phyloP scores from a whole-genome alignment of 805 yeast genomes.

The Cyberlindnera bimundalis region DNA sequence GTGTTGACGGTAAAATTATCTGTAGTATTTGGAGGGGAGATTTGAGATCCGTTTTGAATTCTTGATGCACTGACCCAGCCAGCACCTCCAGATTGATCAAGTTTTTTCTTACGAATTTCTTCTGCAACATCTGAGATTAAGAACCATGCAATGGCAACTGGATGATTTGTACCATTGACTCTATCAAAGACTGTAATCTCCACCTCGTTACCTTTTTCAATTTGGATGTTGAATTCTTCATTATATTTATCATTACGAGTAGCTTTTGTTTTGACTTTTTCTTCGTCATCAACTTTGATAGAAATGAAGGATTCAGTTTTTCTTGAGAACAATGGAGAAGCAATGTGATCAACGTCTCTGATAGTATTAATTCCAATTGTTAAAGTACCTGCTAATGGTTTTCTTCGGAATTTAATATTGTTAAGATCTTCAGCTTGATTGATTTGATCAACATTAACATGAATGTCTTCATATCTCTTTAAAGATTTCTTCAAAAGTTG shows the following conservation, averaged over 20 bases:
- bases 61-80: slow-evolving; percentile 89
- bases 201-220: slow-evolving; percentile 89
- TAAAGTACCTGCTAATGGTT: slow-evolving; percentile 79
- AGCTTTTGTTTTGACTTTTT: slow-evolving; percentile 69
- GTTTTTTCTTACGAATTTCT: slow-evolving; percentile 88
- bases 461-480: slow-evolving; percentile 87
- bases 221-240: slow-evolving; percentile 75
- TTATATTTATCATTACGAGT: slow-evolving; percentile 78
- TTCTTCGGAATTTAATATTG: slow-evolving; percentile 72
- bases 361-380: slow-evolving; percentile 71
- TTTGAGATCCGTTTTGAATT: slow-evolving; percentile 29
- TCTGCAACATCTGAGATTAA: slow-evolving; percentile 89
- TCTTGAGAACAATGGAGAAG: slow-evolving; percentile 73
- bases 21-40: slow-evolving; percentile 20
- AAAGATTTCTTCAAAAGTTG: slow-evolving; percentile 78
- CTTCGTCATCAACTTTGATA: slow-evolving; percentile 85
- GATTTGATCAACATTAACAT: slow-evolving; percentile 55
- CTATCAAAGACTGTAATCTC: slow-evolving; percentile 87
- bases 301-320: slow-evolving; percentile 76
- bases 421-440: slow-evolving; percentile 57
- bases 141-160: slow-evolving; percentile 93
- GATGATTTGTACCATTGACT: slow-evolving; percentile 53
- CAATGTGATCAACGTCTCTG: slow-evolving; percentile 89
- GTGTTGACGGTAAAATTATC: slow-evolving; percentile 24
- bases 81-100: slow-evolving; percentile 67